Base-by-base conservation (phyloP, 192 early-diverging fungal species). In the Backusella liffmaniae region DNA sequence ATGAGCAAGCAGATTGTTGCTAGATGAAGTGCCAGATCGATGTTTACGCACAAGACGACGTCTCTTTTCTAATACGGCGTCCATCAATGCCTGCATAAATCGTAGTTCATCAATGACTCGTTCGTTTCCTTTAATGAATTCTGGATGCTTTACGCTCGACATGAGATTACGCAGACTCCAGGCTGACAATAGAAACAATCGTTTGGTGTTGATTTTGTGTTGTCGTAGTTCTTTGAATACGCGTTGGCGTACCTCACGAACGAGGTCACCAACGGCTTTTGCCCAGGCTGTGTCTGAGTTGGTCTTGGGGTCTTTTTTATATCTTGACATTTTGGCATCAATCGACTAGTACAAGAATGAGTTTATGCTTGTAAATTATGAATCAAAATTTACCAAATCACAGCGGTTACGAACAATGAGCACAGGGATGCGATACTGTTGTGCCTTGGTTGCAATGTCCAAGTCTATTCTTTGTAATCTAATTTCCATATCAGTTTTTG, bases 111-210 rank as follows among this genome's bases (percentile, higher is more conserved):
- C 80, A 49, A 81, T 81, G 0, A 77, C 23, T 4, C 16, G 36
- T 42, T 77, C 30, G 18, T 80, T 26, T 10, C 71, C 42, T 5
- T 74, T 37, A 32, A 77, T 10, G 5, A 76, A 51, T 13, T 68
- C 67, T 26, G 70, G 39, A n/a, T 79, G 73, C 18, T 46, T 79
- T 6, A 83, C 56, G 1, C 35, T 46, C 3, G 41, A 67, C 5
- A 83, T 75, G 29, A 83, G 71, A 70, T 79, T 75, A 59, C 79
- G 77, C n/a, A 83, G 41, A 49, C 69, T 79, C 78, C 78, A 79
- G 13, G 82, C 78, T 4, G 82, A 83, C 21, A 83, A 13, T 42
- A 77, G 66, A 65, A 83, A 83, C 18, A 83, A 44, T 1, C 67
- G 59, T 29, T 49, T 44, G 4, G 72, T 70, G n/a, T 62, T 74